These are phyloP conservation scores for Grosmannia clavigera DNA, from an alignment of 2,329 filamentous ascomycete species.

Conservation along the genomic window DNA sequence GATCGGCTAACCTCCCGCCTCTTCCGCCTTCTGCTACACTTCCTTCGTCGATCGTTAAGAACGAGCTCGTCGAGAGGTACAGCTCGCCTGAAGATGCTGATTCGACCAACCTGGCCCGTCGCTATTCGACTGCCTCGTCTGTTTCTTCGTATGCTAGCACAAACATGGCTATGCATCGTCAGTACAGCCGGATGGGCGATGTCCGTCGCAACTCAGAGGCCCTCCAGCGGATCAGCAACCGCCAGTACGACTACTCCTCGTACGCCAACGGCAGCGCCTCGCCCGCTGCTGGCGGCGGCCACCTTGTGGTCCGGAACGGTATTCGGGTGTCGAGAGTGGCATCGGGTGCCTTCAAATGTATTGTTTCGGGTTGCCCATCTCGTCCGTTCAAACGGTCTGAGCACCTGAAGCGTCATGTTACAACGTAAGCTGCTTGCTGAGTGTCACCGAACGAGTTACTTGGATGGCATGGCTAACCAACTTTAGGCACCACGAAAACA, in stretches of 20 bases:
- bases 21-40: slow-evolving; percentile 10
- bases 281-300: background rate
- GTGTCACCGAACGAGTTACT: background rate
- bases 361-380: slow-evolving; percentile 30
- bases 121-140: slow-evolving; percentile 1
- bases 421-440: slow-evolving; percentile 27
- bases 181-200: background rate
- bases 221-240: slow-evolving; percentile 3
- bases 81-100: background rate
- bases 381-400: slow-evolving; percentile 40
- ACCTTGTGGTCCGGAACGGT: slow-evolving; percentile 11
- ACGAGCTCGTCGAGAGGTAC: background rate
- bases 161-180: background rate
- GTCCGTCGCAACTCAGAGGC: slow-evolving; percentile 3
- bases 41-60: slow-evolving; percentile 9
- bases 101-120: background rate
- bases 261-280: background rate
- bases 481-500: slow-evolving; percentile 16
- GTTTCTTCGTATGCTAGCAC: background rate
- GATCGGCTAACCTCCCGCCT: slow-evolving; percentile 6
- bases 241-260: background rate
- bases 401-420: slow-evolving; percentile 42
- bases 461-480: background rate
- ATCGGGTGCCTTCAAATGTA: slow-evolving; percentile 25
- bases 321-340: slow-evolving; percentile 16